phyloP scores from a whole-genome alignment of 1,284 basidiomycete genomes.

The Acaromyces ingoldii region DNA sequence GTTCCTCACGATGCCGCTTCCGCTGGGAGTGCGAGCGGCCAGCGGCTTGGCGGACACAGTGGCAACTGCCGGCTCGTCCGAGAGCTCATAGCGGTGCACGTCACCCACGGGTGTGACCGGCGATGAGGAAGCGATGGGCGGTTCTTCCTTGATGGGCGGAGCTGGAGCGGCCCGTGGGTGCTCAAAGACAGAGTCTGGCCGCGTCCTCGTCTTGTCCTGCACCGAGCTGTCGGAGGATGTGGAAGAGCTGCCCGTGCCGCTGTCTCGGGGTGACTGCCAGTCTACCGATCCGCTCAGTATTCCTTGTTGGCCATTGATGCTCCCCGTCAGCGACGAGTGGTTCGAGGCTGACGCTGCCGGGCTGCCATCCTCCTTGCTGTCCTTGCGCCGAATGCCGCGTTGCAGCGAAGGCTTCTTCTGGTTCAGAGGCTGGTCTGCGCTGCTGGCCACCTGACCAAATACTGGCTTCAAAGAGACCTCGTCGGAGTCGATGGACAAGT shows the following conservation, averaged over 20 bases:
- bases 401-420: slow-evolving; percentile 1
- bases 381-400: not conserved
- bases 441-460: slow-evolving; percentile 7
- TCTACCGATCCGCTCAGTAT: too few relatives aligned
- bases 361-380: not conserved
- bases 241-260: not conserved
- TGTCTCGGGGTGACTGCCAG: too few relatives aligned
- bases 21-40: not conserved
- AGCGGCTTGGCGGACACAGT: not conserved
- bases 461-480: not conserved
- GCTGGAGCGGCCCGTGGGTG: not conserved
- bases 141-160: not conserved
- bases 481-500: not conserved
- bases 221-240: not conserved
- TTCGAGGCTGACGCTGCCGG: not conserved
- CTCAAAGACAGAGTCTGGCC: not conserved
- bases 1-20: not conserved
- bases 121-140: not conserved
- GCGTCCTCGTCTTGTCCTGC: not conserved
- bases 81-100: not conserved
- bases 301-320: too few relatives aligned
- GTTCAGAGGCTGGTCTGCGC: slow-evolving; percentile 6
- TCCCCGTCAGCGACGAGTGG: not conserved
- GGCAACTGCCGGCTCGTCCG: not conserved
- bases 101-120: not conserved